phyloP scores from a whole-genome alignment of 2,329 filamentous ascomycete species.

The Aureobasidium pullulans region DNA sequence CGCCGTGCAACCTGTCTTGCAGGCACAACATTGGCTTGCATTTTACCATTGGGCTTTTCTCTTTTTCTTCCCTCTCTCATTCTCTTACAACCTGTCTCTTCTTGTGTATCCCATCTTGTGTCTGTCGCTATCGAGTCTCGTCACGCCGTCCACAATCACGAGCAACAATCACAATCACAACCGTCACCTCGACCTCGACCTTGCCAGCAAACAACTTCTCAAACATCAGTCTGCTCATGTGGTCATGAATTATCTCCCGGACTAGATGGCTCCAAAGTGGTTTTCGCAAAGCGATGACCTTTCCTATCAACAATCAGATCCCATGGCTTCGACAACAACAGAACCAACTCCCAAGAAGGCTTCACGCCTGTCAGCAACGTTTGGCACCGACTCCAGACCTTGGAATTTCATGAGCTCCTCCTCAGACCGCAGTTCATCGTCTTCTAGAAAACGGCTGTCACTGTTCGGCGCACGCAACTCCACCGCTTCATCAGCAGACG shows the following conservation, averaged over 20 bases:
- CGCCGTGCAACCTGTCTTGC: slow-evolving; percentile 12
- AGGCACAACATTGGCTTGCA: slow-evolving; percentile 9
- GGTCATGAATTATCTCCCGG: slow-evolving; percentile 10
- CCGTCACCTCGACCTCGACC: neutral
- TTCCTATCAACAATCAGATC: neutral
- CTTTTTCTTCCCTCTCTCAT: neutral
- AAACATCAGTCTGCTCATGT: neutral
- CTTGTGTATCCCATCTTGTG: neutral
- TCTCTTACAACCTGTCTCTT: neutral
- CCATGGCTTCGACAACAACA: neutral
- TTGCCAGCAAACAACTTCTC: neutral
- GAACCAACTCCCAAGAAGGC: neutral
- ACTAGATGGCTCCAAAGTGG: slow-evolving; percentile 12
- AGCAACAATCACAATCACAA: neutral
- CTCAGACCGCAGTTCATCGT: neutral
- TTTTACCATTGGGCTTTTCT: neutral
- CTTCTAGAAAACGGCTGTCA: slow-evolving; percentile 9
- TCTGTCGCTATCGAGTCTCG: slow-evolving; percentile 9
- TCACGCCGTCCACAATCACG: neutral
- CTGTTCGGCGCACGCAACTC: slow-evolving; percentile 7
- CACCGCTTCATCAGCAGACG: slow-evolving; percentile 8
- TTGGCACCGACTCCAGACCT: slow-evolving; percentile 6
- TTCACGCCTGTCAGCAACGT: slow-evolving; percentile 11
- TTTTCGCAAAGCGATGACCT: slow-evolving; percentile 10
- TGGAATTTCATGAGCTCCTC: slow-evolving; percentile 11